phyloP scores from a whole-genome alignment of 495 filamentous ascomycete species.

The Penicillium turbatum region DNA sequence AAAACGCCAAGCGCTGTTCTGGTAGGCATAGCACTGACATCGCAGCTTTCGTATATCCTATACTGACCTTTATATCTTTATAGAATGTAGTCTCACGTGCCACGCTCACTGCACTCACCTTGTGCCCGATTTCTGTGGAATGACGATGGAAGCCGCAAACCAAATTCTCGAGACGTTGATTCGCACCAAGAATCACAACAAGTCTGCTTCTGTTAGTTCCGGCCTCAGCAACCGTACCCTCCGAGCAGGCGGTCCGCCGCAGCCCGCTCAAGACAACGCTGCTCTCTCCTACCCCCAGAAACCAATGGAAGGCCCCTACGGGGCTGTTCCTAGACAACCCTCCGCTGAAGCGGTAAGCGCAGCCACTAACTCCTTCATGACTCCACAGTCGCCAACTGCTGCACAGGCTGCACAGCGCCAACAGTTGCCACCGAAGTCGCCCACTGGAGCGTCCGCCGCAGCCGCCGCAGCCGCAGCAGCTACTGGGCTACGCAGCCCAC shows the following conservation, averaged over 20 bases:
- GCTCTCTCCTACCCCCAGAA: conserved; percentile 41
- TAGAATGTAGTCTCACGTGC: conserved; percentile 88
- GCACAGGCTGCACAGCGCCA: conserved; percentile 29
- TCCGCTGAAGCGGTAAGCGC: conserved; percentile 46
- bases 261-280: conserved; percentile 46
- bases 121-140: conserved; percentile 98
- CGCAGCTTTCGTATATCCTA: neutral
- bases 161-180: conserved; percentile 64
- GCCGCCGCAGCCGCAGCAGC: conserved; percentile 35
- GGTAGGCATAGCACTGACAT: conserved; percentile 47
- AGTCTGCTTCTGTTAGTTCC: conserved; percentile 45
- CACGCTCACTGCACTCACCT: conserved; percentile 91
- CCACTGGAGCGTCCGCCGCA: conserved; percentile 27
- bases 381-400: conserved; percentile 41
- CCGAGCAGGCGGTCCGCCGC: conserved; percentile 50
- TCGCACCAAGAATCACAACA: conserved; percentile 44
- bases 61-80: conserved; percentile 22
- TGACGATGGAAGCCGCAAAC: conserved; percentile 97
- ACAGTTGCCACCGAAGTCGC: conserved; percentile 35
- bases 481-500: conserved; percentile 28
- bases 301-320: conserved; percentile 49
- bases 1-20: conserved; percentile 85
- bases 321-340: conserved; percentile 41
- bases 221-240: conserved; percentile 63
- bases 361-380: conserved; percentile 42